Evolutionary conservation across 2,329 filamentous ascomycete species (phyloP).

Genomic region (Cladosporium sp.): DNA sequence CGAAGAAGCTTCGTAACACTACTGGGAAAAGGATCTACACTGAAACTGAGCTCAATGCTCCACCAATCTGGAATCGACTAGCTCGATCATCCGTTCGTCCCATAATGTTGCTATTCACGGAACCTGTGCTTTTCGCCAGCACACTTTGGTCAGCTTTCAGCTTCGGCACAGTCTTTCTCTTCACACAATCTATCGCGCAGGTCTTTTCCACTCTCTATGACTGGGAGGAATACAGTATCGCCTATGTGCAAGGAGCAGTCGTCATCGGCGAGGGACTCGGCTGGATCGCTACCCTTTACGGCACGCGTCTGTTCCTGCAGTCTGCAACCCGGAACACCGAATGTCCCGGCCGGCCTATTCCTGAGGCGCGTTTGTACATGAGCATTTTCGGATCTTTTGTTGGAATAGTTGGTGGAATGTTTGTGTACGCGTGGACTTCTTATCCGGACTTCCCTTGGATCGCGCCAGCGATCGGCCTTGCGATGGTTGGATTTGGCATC

Average conservation of each 20-base stretch:
- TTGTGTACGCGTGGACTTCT: constrained; percentile 49
- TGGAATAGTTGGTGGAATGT: constrained; percentile 47
- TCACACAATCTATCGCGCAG: constrained; percentile 46
- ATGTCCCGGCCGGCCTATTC: constrained; percentile 34
- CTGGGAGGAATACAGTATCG: constrained; percentile 40
- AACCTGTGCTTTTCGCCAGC: constrained; percentile 46
- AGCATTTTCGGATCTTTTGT: constrained; percentile 42
- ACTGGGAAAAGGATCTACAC: constrained; percentile 27
- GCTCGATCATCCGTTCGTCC: constrained; percentile 31
- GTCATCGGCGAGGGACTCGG: constrained; percentile 45
- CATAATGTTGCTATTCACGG: constrained; percentile 43
- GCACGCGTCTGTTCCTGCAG: constrained; percentile 36
- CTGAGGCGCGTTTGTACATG: constrained; percentile 45
- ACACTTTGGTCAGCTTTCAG: constrained; percentile 48
- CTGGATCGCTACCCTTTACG: constrained; percentile 32
- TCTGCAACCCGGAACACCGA: constrained; percentile 38
- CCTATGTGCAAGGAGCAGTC: constrained; percentile 43
- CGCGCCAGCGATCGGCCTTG: constrained; percentile 44
- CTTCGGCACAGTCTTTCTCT: constrained; percentile 47
- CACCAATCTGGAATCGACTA: constrained; percentile 31
- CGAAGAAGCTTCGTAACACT: constrained; percentile 31
- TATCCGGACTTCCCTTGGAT: constrained; percentile 44
- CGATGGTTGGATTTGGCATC: constrained; percentile 48
- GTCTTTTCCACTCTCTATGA: constrained; percentile 39
- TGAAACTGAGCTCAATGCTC: constrained; percentile 33